Percentiles rank a stretch among this genome's conserved stretches.
These are phyloP conservation scores for Astraeus odoratus DNA, from an alignment of 768 basidiomycete genomes.

Conservation along the genomic window DNA sequence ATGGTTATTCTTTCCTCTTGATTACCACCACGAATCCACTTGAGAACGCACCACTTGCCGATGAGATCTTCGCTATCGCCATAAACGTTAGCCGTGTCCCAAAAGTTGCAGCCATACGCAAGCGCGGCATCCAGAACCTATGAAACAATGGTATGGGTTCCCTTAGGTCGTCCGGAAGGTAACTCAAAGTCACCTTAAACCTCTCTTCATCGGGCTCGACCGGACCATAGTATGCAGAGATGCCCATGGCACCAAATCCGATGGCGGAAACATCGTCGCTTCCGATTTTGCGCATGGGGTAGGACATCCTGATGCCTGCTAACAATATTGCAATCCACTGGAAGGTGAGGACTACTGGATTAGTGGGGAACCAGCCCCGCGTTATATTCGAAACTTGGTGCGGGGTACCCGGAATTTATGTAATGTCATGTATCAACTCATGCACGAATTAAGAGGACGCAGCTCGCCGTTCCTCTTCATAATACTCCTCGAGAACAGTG, in stretches of 20 bases:
- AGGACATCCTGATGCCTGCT: constrained; percentile 4
- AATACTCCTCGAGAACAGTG: no score
- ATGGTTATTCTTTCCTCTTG: no score
- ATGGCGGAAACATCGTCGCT: constrained; percentile 39
- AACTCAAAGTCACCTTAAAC: constrained; percentile 37
- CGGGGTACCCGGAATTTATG: no score
- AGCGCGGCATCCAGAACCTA: constrained; percentile 39
- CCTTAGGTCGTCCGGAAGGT: neutral
- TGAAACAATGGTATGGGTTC: neutral
- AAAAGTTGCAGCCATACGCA: constrained; percentile 35
- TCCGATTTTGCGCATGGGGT: constrained; percentile 40
- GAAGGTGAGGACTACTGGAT: neutral
- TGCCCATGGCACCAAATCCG: constrained; percentile 58
- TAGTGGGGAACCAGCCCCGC: no score
- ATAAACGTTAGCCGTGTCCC: constrained; percentile 43
- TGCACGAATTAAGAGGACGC: no score
- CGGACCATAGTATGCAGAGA: constrained; percentile 42
- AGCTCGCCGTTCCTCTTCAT: no score
- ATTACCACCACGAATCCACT: no score
- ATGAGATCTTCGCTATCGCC: constrained; percentile 38
- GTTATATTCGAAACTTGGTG: neutral
- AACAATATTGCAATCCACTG: neutral
- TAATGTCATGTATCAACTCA: no score
- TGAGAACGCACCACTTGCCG: constrained; percentile 32
- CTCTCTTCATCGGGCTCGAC: constrained; percentile 48